Conservation (phyloP, 371 early-diverging fungal genomes). For the Saksenaea oblongispora region DNA sequence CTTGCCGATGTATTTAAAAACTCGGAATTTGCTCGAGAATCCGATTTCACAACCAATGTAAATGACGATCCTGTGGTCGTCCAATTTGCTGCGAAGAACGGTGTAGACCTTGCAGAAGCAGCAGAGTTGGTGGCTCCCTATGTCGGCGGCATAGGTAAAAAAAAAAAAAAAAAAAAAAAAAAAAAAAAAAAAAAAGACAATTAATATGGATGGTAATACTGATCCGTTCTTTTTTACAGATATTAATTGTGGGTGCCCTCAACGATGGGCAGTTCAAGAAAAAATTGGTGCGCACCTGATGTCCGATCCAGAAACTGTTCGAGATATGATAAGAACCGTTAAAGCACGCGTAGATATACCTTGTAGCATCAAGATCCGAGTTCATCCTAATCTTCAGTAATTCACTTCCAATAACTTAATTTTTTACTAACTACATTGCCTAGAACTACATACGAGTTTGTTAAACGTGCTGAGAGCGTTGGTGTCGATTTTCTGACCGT, state of each 20-base stretch:
- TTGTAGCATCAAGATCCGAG: slow-evolving; percentile 81
- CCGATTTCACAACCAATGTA: slow-evolving; percentile 81
- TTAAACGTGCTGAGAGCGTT: slow-evolving; percentile 71
- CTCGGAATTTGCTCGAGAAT: slow-evolving; percentile 77
- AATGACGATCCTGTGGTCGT: slow-evolving; percentile 85
- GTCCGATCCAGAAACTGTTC: slow-evolving; percentile 77
- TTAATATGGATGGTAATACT: not conserved
- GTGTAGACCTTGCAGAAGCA: slow-evolving; percentile 82
- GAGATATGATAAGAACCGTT: slow-evolving; percentile 79
- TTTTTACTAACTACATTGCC: not conserved
- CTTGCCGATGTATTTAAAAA: slow-evolving; percentile 91
- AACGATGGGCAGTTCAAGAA: slow-evolving; percentile 86
- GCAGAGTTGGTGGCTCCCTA: slow-evolving; percentile 82
- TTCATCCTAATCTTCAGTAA: slow-evolving; percentile 70
- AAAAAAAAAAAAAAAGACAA: too few relatives aligned
- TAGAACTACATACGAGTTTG: slow-evolving; percentile 78
- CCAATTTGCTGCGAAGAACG: slow-evolving; percentile 91
- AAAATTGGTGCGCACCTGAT: slow-evolving; percentile 77
- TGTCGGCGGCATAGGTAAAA: slow-evolving; percentile 66
- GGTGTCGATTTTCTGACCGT: slow-evolving; percentile 83
- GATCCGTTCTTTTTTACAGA: slow-evolving; percentile 34
- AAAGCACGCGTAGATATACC: slow-evolving; percentile 68
- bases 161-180: not conserved
- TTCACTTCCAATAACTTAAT: not conserved
- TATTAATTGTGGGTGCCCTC: slow-evolving; percentile 90